These are phyloP conservation scores for Calonectria pauciramosa DNA, from an alignment of 2,329 filamentous ascomycete species.

Conservation along the genomic window DNA sequence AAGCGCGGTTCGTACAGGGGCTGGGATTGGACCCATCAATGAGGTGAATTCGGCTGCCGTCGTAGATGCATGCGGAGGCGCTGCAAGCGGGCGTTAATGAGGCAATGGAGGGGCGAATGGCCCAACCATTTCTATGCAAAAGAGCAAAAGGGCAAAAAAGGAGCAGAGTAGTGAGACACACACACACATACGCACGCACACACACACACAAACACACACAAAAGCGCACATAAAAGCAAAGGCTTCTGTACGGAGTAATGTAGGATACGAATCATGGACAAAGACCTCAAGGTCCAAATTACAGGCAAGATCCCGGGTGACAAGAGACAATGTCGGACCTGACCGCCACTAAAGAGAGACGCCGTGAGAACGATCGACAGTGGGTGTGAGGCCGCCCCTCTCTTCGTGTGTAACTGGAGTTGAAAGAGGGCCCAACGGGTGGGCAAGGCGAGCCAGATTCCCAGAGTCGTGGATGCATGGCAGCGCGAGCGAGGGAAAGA, in stretches of 20 bases:
- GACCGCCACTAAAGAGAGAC: constrained; percentile 7
- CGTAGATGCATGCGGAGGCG: constrained; percentile 15
- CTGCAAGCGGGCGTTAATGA: constrained; percentile 20
- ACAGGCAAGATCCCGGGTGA: constrained; percentile 24
- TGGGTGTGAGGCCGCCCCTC: constrained; percentile 30
- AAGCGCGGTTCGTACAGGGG: constrained; percentile 80
- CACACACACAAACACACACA: too few relatives aligned
- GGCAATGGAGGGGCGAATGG: not conserved
- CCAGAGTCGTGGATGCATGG: constrained; percentile 12
- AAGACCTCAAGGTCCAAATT: not conserved
- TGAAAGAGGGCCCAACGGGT: not conserved
- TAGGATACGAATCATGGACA: constrained; percentile 5
- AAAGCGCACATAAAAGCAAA: not conserved
- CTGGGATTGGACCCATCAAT: constrained; percentile 57
- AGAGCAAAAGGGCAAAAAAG: not conserved
- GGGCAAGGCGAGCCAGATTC: constrained; percentile 19
- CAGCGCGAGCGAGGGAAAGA: not conserved
- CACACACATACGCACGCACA: not conserved
- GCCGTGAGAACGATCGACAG: constrained; percentile 34
- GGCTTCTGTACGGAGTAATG: not conserved
- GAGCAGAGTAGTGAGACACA: not conserved
- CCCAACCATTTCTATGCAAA: not conserved
- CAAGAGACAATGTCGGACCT: constrained; percentile 13
- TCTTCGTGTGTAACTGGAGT: not conserved
- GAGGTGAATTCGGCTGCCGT: not conserved